These are phyloP conservation scores for Vickermania ingenoplastis DNA, from an alignment of 208 protist genomes.

Conservation along the genomic window DNA sequence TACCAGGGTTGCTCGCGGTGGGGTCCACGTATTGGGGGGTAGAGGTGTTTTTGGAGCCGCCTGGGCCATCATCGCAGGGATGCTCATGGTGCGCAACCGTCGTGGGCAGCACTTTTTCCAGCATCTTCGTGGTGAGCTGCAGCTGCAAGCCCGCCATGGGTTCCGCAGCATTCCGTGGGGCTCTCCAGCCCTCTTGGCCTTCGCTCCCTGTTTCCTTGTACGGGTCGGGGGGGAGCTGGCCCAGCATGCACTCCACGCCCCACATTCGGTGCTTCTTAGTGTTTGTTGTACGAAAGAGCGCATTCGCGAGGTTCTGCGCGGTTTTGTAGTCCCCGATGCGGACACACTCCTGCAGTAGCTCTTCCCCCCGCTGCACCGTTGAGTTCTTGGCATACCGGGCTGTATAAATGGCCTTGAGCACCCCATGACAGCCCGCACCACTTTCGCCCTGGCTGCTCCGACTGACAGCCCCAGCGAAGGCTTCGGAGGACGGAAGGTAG, in stretches of 20 bases:
- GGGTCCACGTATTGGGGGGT: neutral
- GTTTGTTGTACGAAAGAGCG: constrained; percentile 49
- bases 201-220: constrained; percentile 13
- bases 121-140: constrained; percentile 57
- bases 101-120: constrained; percentile 42
- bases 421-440: no score
- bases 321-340: constrained; percentile 68
- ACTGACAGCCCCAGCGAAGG: constrained; percentile 56
- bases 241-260: constrained; percentile 70
- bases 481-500: constrained; percentile 6
- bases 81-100: neutral
- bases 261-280: constrained; percentile 72
- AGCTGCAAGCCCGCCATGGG: constrained; percentile 33
- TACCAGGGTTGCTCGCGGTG: neutral
- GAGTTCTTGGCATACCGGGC: constrained; percentile 40
- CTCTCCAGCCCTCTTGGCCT: no score
- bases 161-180: neutral
- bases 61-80: neutral
- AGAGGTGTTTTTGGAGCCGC: no score
- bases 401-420: constrained; percentile 55
- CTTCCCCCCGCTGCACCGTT: constrained; percentile 48
- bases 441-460: constrained; percentile 70
- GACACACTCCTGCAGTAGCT: constrained; percentile 66
- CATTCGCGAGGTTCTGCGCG: constrained; percentile 45
- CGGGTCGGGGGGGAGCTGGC: constrained; percentile 39